Conservation (phyloP, 208 protist genomes). For the Phytomonas sp. region DNA sequence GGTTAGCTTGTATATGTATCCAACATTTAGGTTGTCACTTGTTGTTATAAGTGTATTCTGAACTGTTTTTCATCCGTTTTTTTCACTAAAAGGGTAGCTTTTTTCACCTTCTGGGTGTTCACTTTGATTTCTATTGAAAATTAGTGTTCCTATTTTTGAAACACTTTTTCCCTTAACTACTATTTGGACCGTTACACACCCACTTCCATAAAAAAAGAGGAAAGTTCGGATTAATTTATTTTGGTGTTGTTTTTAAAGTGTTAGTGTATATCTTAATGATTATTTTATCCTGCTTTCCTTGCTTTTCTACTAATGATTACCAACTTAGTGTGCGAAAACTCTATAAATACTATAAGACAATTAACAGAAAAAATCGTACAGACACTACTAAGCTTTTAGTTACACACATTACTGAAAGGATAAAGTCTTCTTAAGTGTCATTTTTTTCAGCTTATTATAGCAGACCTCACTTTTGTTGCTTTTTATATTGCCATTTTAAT, state of each 20-base stretch:
- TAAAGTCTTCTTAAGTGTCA: not conserved
- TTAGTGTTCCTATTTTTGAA: not conserved
- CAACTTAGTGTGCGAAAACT: not conserved
- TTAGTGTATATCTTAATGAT: not conserved
- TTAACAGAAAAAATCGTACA: not conserved
- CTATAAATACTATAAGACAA: not conserved
- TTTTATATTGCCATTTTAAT: not conserved
- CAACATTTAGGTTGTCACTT: not conserved
- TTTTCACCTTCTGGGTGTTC: not conserved
- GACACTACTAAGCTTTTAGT: not conserved
- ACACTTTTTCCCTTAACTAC: not conserved
- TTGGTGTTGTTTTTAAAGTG: not conserved
- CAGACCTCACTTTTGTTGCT: slow-evolving; percentile 1
- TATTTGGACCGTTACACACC: not conserved
- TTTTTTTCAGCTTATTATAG: slow-evolving; percentile 8
- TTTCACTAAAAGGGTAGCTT: not conserved
- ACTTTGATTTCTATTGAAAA: not conserved
- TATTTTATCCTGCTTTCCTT: not conserved
- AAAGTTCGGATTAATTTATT: not conserved
- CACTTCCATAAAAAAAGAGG: not conserved
- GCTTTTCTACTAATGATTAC: not conserved
- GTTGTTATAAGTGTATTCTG: not conserved
- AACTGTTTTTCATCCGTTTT: not conserved
- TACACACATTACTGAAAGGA: not conserved
- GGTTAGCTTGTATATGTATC: not conserved